Evolutionary conservation across 768 basidiomycete species (phyloP).

Genomic region (Boletus edulis): DNA sequence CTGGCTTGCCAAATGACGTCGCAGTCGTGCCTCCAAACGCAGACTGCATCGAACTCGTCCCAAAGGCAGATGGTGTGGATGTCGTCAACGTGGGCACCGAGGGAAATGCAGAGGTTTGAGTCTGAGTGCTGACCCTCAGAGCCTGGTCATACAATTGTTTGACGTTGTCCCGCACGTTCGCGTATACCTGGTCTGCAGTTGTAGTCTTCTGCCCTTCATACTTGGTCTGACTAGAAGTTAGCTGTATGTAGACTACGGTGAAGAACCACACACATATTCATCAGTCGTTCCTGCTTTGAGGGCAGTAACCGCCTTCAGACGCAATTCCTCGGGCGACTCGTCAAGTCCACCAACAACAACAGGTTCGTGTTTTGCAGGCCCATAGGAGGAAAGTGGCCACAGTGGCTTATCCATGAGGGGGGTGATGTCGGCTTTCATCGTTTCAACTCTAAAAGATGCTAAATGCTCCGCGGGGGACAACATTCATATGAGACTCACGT

Average conservation of each 20-base stretch:
- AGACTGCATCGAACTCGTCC: slow-evolving; percentile 25
- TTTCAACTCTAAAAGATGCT: slow-evolving; percentile 47
- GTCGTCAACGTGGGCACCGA: slow-evolving; percentile 23
- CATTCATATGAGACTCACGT: slow-evolving; percentile 29
- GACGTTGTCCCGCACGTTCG: slow-evolving; percentile 49
- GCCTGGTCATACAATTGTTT: slow-evolving; percentile 54
- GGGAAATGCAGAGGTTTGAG: slow-evolving; percentile 6
- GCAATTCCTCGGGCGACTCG: slow-evolving; percentile 75
- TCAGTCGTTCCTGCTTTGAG: slow-evolving; percentile 49
- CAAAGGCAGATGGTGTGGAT: slow-evolving; percentile 40
- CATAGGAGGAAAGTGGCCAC: slow-evolving; percentile 82
- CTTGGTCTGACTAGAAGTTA: slow-evolving; percentile 37
- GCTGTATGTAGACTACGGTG: neutral
- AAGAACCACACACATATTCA: slow-evolving; percentile 62
- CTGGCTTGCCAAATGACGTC: slow-evolving; percentile 23
- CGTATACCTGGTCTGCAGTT: slow-evolving; percentile 48
- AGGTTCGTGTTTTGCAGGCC: slow-evolving; percentile 70
- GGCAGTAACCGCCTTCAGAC: slow-evolving; percentile 60
- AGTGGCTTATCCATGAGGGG: slow-evolving; percentile 60
- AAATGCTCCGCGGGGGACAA: neutral
- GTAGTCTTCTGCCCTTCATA: slow-evolving; percentile 59
- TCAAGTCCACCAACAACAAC: slow-evolving; percentile 65
- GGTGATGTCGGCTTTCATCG: slow-evolving; percentile 63
- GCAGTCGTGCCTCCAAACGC: slow-evolving; percentile 32
- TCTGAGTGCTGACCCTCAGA: slow-evolving; percentile 37